Evolutionary conservation across 441 rosid species (phyloP).

Genomic region (Erysimum cheiri): DNA sequence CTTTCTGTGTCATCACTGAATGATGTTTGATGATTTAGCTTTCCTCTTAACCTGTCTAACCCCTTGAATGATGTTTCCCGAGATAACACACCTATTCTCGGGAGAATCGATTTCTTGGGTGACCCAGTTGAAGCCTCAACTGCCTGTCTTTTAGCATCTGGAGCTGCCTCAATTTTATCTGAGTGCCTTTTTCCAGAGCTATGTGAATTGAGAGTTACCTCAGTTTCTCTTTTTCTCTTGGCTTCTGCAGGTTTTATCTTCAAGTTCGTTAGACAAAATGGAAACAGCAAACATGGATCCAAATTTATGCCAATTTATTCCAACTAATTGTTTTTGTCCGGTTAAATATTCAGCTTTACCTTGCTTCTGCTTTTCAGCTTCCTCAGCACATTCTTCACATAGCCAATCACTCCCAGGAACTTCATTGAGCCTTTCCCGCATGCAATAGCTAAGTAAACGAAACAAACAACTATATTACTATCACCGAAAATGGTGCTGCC

Average conservation of each 20-base stretch:
- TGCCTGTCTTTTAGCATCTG: conserved; percentile 63
- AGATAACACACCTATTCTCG: conserved; percentile 57
- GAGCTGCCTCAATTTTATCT: conserved; percentile 62
- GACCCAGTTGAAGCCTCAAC: conserved; percentile 65
- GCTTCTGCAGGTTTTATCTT: conserved; percentile 55
- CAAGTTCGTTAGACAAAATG: conserved; percentile 39
- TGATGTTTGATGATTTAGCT: conserved; percentile 56
- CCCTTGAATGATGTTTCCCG: conserved; percentile 76
- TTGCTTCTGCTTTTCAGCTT: conserved; percentile 69
- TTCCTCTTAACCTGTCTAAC: conserved; percentile 69
- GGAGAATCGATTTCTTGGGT: conserved; percentile 60
- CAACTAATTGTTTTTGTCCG: conserved; percentile 9
- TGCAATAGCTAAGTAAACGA: conserved; percentile 80
- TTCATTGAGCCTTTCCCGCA: conserved; percentile 85
- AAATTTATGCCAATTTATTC: conserved; percentile 23
- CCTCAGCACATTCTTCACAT: conserved; percentile 94
- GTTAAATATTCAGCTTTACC: conserved; percentile 53
- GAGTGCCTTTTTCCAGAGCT: conserved; percentile 61
- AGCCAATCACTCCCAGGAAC: conserved; percentile 96
- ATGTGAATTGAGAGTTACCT: conserved; percentile 40
- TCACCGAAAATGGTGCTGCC: conserved; percentile 17
- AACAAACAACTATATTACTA: conserved; percentile 31
- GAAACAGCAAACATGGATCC: conserved; percentile 23
- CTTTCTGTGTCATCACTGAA: conserved; percentile 56
- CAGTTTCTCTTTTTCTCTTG: conserved; percentile 56